Evolutionary conservation across 2,329 filamentous ascomycete genomes (phyloP).

Genomic region (Diplodia intermedia): DNA sequence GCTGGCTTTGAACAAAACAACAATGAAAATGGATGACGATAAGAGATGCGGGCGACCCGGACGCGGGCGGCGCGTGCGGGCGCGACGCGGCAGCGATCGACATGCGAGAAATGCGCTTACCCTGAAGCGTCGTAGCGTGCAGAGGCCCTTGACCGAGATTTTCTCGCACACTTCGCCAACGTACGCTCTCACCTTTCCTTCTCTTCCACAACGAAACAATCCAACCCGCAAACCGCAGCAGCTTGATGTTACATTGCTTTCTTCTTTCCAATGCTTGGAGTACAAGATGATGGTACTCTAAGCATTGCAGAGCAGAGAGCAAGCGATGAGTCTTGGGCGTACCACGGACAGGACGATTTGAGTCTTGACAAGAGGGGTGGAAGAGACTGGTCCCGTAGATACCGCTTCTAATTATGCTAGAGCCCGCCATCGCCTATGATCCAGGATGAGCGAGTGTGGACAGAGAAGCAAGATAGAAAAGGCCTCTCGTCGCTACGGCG

Average conservation of each 20-base stretch:
- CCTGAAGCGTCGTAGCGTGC: background rate
- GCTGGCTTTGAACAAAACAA: background rate
- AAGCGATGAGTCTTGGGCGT: background rate
- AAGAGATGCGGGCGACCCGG: background rate
- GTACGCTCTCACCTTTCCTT: background rate
- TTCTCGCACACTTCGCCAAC: conserved; percentile 18
- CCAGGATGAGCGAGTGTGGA: conserved; percentile 64
- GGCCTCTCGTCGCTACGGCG: conserved; percentile 17
- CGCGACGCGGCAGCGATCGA: conserved; percentile 12
- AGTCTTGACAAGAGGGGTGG: background rate
- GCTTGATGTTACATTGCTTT: background rate
- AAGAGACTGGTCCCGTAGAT: background rate
- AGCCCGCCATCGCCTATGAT: conserved; percentile 59
- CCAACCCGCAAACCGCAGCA: background rate
- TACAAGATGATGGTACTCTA: conserved; percentile 4
- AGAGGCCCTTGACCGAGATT: conserved; percentile 19
- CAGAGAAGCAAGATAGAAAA: conserved; percentile 60
- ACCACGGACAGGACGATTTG: background rate
- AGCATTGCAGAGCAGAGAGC: background rate
- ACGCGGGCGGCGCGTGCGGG: background rate
- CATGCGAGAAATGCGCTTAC: background rate
- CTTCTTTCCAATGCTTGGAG: conserved; percentile 8
- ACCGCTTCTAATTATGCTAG: conserved; percentile 61
- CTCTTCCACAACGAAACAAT: conserved; percentile 1
- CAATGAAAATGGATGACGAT: conserved; percentile 11